These are phyloP conservation scores for Claviceps lovelessii DNA, from an alignment of 2,329 filamentous ascomycete species.

Conservation along the genomic window DNA sequence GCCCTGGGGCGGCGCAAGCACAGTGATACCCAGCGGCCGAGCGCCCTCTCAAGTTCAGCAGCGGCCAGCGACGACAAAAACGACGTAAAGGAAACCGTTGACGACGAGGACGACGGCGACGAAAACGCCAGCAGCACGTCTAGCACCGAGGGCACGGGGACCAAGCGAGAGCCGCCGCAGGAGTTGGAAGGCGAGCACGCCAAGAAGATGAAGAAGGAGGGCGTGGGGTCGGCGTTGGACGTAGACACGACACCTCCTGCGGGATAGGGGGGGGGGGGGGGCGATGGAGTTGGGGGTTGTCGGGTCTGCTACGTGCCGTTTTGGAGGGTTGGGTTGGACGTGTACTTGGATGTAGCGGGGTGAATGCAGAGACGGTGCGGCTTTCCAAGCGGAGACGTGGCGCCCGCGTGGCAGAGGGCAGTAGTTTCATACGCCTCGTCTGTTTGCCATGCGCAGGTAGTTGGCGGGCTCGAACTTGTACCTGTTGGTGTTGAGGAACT, in stretches of 20 bases:
- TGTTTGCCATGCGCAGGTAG: no score
- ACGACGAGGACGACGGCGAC: constrained; percentile 8
- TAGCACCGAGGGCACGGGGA: constrained; percentile 20
- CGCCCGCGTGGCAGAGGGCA: no score
- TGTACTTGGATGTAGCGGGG: no score
- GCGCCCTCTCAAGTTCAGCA: neutral
- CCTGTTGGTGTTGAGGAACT: no score
- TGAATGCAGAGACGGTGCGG: no score
- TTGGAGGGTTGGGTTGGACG: no score
- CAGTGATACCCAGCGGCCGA: constrained; percentile 10
- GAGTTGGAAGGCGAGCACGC: constrained; percentile 24
- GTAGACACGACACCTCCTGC: neutral
- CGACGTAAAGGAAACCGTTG: constrained; percentile 8
- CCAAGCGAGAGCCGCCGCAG: constrained; percentile 44
- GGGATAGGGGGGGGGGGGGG: neutral
- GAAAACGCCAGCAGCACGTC: constrained; percentile 12
- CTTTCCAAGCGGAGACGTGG: no score
- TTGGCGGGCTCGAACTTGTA: no score
- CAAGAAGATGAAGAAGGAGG: constrained; percentile 37
- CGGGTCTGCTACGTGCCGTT: no score
- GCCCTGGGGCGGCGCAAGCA: constrained; percentile 43
- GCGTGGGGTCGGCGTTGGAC: neutral
- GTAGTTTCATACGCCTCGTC: no score
- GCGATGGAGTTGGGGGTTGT: no score
- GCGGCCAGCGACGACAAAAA: neutral